These are phyloP conservation scores for Nidula niveotomentosa DNA, from an alignment of 1,284 basidiomycete genomes.

Conservation along the genomic window DNA sequence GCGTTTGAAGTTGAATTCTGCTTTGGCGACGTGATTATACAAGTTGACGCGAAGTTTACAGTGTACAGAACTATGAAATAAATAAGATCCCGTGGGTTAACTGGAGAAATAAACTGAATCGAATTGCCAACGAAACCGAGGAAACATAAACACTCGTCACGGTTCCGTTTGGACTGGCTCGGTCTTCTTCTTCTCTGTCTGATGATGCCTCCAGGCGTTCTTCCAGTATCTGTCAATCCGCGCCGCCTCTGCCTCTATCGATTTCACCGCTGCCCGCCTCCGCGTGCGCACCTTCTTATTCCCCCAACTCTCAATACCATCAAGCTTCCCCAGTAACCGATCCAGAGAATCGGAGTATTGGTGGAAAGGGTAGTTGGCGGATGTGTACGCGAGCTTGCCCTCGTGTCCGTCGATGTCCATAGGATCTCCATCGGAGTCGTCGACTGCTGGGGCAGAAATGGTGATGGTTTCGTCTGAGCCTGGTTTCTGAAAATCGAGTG, in stretches of 20 bases:
- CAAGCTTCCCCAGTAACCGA: slow-evolving; percentile 61
- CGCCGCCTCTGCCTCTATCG: slow-evolving; percentile 58
- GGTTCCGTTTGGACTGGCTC: neutral
- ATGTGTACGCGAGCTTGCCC: slow-evolving; percentile 46
- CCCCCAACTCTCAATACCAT: slow-evolving; percentile 67
- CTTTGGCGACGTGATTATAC: too few species aligned
- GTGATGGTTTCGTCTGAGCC: slow-evolving; percentile 20
- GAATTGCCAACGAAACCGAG: too few species aligned
- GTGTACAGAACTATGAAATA: too few species aligned
- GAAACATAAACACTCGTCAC: neutral
- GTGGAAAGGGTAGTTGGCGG: slow-evolving; percentile 50
- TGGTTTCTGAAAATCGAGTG: slow-evolving; percentile 36
- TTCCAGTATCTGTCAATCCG: slow-evolving; percentile 33
- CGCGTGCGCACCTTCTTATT: slow-evolving; percentile 53
- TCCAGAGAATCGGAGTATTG: slow-evolving; percentile 48
- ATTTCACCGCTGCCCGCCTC: slow-evolving; percentile 56
- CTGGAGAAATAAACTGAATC: too few species aligned
- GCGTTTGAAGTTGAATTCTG: too few species aligned
- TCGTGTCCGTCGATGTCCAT: slow-evolving; percentile 15
- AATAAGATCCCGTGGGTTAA: too few species aligned
- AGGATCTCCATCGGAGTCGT: slow-evolving; percentile 8
- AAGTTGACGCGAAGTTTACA: too few species aligned
- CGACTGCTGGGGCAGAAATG: slow-evolving; percentile 15
- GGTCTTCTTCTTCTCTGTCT: neutral
- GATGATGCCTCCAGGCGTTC: slow-evolving; percentile 23